A percentile compares a stretch with the other conserved stretches of the same genome.
These are phyloP conservation scores for Candida pseudoglaebosa DNA, from an alignment of 805 yeast genomes.

Conservation along the genomic window DNA sequence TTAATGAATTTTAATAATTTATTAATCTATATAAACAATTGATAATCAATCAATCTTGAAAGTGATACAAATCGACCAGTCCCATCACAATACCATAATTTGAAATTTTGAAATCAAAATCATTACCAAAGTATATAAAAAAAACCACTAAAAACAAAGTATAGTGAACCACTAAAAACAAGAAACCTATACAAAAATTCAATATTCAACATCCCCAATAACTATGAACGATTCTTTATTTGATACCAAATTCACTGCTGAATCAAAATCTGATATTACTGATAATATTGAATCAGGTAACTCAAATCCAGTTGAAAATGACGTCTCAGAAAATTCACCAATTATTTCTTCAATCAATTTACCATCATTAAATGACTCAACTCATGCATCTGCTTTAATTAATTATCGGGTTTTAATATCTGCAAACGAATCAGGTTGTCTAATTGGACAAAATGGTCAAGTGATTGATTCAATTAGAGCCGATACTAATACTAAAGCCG, in stretches of 20 bases:
- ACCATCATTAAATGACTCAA: conserved; percentile 25
- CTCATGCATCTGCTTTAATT: conserved; percentile 29
- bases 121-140: neutral
- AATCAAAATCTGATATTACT: conserved; percentile 7
- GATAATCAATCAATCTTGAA: no score
- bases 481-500: conserved; percentile 76
- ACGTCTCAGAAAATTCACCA: conserved; percentile 3
- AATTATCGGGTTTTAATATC: conserved; percentile 62
- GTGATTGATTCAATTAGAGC: conserved; percentile 74
- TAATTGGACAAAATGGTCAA: conserved; percentile 81
- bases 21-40: no score
- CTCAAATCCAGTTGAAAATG: conserved; percentile 3
- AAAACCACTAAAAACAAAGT: neutral
- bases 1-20: no score
- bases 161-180: no score
- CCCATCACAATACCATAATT: no score
- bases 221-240: conserved; percentile 31
- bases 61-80: no score
- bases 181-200: no score
- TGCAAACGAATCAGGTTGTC: conserved; percentile 83
- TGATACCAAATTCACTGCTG: conserved; percentile 26
- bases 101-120: no score
- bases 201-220: neutral
- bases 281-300: conserved; percentile 3
- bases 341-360: conserved; percentile 14